A percentile compares a stretch with the other conserved stretches of the same genome.
Conservation (phyloP, 371 early-diverging fungal genomes). For the Parasitella parasitica region DNA sequence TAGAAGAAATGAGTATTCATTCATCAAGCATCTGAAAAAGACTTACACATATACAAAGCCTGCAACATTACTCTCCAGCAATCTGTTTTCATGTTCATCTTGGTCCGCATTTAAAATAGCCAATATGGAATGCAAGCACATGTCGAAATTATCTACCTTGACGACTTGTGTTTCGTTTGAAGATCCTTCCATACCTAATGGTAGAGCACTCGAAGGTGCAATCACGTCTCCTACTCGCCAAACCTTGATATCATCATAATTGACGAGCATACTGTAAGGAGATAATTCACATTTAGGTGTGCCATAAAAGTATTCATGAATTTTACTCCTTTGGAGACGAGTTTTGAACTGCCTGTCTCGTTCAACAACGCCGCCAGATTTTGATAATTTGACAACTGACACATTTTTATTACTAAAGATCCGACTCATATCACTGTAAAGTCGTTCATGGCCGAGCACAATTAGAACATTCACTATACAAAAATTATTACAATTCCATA, state of each 20-base stretch:
- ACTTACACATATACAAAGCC: conserved; percentile 90
- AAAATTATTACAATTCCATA: too few relatives aligned
- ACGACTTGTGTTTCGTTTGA: conserved; percentile 77
- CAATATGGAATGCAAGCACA: conserved; percentile 84
- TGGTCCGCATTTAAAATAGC: conserved; percentile 77
- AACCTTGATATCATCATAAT: conserved; percentile 74
- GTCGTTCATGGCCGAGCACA: conserved; percentile 90
- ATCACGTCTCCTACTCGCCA: conserved; percentile 85
- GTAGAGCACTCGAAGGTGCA: conserved; percentile 91
- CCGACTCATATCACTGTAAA: conserved; percentile 81
- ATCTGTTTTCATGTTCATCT: conserved; percentile 56
- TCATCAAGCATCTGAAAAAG: background rate
- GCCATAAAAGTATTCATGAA: conserved; percentile 96
- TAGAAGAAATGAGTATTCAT: background rate
- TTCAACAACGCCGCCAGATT: conserved; percentile 94
- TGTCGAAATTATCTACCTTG: conserved; percentile 80
- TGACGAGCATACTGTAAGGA: conserved; percentile 82
- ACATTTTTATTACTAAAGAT: conserved; percentile 55
- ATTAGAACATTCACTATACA: conserved; percentile 73
- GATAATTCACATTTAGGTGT: conserved; percentile 69
- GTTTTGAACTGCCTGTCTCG: conserved; percentile 73
- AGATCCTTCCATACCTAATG: conserved; percentile 84
- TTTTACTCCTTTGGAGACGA: conserved; percentile 69
- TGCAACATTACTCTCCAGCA: conserved; percentile 72
- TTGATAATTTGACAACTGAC: conserved; percentile 80